Conservation (phyloP, 1,284 basidiomycete species). For the Trametes versicolor region DNA sequence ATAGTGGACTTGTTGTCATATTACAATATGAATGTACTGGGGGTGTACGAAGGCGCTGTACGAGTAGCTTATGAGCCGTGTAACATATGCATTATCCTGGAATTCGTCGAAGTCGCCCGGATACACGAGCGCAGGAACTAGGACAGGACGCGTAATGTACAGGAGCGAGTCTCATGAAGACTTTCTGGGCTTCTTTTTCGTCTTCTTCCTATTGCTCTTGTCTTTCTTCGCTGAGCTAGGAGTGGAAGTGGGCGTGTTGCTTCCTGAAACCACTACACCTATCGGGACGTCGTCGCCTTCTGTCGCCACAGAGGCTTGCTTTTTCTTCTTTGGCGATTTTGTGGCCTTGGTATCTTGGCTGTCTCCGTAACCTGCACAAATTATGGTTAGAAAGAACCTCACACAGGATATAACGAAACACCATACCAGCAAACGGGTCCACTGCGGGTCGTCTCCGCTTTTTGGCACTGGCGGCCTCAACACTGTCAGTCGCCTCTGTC, state of each 20-base stretch:
- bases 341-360: conserved; percentile 15
- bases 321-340: conserved; percentile 31
- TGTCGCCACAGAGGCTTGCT: conserved; percentile 14
- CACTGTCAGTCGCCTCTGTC: conserved; percentile 34
- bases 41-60: conserved; percentile 20
- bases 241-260: conserved; percentile 28
- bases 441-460: conserved; percentile 63
- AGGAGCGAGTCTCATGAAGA: conserved; percentile 8
- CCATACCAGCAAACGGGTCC: conserved; percentile 72
- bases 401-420: neutral
- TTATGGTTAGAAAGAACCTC: conserved; percentile 5
- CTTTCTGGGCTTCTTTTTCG: conserved; percentile 41
- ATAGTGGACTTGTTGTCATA: conserved; percentile 15
- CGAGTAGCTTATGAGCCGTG: conserved; percentile 16
- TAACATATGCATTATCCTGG: conserved; percentile 19
- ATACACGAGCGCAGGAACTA: too few species aligned
- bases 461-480: conserved; percentile 31
- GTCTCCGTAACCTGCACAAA: conserved; percentile 46
- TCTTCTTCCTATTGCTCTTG: conserved; percentile 40
- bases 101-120: neutral
- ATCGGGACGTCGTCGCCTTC: conserved; percentile 29
- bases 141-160: neutral
- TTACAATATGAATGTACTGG: conserved; percentile 25
- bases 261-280: conserved; percentile 23
- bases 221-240: conserved; percentile 32